Evolutionary conservation across 1,139 yeast species (phyloP).

Genomic region (Protomyces gravidus): DNA sequence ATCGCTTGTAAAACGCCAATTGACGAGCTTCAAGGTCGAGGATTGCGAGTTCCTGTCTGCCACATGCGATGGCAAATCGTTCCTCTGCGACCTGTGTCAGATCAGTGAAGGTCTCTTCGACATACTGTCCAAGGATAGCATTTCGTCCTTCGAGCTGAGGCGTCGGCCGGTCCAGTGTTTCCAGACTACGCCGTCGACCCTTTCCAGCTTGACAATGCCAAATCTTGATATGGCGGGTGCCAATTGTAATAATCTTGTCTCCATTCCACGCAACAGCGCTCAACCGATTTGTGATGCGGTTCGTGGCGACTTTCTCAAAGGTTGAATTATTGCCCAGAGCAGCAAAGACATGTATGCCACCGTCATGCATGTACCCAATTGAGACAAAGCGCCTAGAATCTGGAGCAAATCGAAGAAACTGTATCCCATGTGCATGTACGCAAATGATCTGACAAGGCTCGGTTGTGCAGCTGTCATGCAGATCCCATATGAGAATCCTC

Average conservation of each 20-base stretch:
- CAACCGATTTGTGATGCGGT: constrained; percentile 10
- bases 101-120: constrained; percentile 6
- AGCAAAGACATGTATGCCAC: constrained; percentile 14
- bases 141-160: constrained; percentile 18
- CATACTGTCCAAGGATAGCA: constrained; percentile 11
- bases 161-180: background rate
- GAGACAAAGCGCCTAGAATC: constrained; percentile 11
- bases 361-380: constrained; percentile 21
- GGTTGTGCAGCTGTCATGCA: background rate
- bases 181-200: constrained; percentile 6
- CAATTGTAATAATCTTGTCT: constrained; percentile 7
- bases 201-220: constrained; percentile 15
- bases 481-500: constrained; percentile 16
- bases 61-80: background rate
- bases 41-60: background rate
- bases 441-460: constrained; percentile 8
- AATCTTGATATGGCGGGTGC: constrained; percentile 14
- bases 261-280: constrained; percentile 4
- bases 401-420: constrained; percentile 12
- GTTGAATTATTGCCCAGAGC: background rate
- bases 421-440: constrained; percentile 19
- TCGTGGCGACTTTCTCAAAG: constrained; percentile 14
- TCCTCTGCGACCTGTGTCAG: background rate
- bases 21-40: background rate
- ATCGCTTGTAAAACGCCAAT: background rate